phyloP scores from a whole-genome alignment of 257 asterid species.

The Hygrophila difformis region DNA sequence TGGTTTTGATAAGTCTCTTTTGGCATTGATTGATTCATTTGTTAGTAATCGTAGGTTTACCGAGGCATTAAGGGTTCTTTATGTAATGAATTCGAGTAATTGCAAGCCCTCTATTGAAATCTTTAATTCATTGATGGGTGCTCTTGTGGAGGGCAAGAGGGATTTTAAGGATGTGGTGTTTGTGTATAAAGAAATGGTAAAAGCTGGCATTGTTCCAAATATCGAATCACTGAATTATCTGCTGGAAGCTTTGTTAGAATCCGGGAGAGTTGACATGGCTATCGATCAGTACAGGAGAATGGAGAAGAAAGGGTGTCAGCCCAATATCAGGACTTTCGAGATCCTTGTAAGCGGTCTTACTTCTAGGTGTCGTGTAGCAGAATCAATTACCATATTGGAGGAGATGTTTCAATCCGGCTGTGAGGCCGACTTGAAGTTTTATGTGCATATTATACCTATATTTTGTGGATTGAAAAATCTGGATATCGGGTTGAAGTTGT shows the following conservation, averaged over 20 bases:
- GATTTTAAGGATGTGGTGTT: conserved; percentile 71
- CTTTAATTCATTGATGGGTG: conserved; percentile 48
- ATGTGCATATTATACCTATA: conserved; percentile 36
- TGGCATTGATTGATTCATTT: conserved; percentile 47
- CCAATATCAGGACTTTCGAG: conserved; percentile 62
- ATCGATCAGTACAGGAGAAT: conserved; percentile 62
- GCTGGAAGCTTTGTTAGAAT: conserved; percentile 63
- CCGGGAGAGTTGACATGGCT: conserved; percentile 50
- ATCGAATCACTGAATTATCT: conserved; percentile 56
- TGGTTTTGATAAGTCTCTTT: conserved; percentile 41
- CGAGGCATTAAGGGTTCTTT: conserved; percentile 67
- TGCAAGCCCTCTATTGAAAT: conserved; percentile 38
- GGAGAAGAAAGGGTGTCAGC: conserved; percentile 66
- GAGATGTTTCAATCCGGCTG: conserved; percentile 46
- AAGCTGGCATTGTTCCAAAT: conserved; percentile 58
- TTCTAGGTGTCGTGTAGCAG: conserved; percentile 38
- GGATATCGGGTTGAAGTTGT: conserved; percentile 39
- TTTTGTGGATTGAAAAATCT: conserved; percentile 40
- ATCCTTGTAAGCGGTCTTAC: conserved; percentile 55
- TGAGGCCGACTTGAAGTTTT: conserved; percentile 43
- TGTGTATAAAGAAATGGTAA: conserved; percentile 81
- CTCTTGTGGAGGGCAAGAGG: conserved; percentile 43
- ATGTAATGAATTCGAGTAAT: conserved; percentile 42
- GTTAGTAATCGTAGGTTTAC: conserved; percentile 33
- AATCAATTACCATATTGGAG: conserved; percentile 40